These are phyloP conservation scores for Skeletonema costatum DNA, from an alignment of 108 stramenopile species.

Conservation along the genomic window DNA sequence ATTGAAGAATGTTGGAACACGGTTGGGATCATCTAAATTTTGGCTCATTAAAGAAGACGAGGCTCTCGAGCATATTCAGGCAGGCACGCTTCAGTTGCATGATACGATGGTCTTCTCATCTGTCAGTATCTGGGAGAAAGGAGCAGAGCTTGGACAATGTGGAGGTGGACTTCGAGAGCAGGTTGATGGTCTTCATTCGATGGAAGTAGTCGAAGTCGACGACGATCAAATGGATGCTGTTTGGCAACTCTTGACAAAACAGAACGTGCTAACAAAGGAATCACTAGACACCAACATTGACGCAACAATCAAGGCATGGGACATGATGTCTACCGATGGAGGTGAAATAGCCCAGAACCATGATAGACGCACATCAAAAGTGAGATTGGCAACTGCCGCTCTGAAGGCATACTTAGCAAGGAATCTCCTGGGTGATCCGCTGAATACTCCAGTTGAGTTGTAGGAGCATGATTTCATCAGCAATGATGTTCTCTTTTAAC, in stretches of 20 bases:
- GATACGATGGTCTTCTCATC: constrained; percentile 36
- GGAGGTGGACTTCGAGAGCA: constrained; percentile 39
- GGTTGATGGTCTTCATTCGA: constrained; percentile 20
- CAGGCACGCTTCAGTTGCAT: constrained; percentile 16
- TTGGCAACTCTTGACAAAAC: constrained; percentile 33
- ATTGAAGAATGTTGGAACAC: constrained; percentile 2
- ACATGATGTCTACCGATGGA: background rate
- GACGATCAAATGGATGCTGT: background rate
- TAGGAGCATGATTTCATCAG: background rate
- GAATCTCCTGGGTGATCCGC: constrained; percentile 24
- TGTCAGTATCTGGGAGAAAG: constrained; percentile 48
- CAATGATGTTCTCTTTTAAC: background rate
- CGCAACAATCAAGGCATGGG: constrained; percentile 28
- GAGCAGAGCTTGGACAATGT: constrained; percentile 17
- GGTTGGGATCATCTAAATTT: constrained; percentile 16
- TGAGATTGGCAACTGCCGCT: constrained; percentile 16
- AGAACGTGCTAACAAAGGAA: constrained; percentile 21
- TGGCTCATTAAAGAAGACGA: constrained; percentile 34
- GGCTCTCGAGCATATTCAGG: constrained; percentile 22
- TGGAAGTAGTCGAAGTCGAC: constrained; percentile 16
- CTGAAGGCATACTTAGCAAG: constrained; percentile 32
- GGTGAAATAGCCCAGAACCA: background rate
- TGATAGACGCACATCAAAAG: constrained; percentile 2
- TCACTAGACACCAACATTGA: constrained; percentile 27
- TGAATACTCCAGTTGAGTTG: constrained; percentile 21